Conservation (phyloP, 2,329 filamentous ascomycete genomes). For the Exophiala viscosa region DNA sequence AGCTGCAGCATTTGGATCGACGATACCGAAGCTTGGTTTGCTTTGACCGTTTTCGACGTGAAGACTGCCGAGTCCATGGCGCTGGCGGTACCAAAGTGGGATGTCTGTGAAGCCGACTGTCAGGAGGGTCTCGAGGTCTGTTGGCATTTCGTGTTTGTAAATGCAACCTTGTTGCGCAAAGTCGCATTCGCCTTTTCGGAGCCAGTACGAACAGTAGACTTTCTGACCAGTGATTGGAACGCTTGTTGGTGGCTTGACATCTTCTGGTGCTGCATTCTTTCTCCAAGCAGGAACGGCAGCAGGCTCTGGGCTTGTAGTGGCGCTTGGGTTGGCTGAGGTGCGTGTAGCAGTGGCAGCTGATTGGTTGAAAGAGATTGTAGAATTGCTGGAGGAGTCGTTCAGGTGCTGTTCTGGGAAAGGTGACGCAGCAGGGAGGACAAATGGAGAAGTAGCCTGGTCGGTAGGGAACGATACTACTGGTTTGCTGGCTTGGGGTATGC, state of each 20-base stretch:
- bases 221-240: conserved; percentile 53
- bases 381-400: background rate
- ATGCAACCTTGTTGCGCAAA: conserved; percentile 83
- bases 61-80: conserved; percentile 35
- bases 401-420: background rate
- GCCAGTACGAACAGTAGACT: conserved; percentile 85
- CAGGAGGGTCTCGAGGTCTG: conserved; percentile 61
- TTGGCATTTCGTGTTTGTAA: conserved; percentile 88
- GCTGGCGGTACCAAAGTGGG: conserved; percentile 57
- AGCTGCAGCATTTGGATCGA: conserved; percentile 4
- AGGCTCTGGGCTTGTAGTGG: background rate
- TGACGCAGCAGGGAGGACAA: background rate
- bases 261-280: background rate
- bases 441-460: background rate
- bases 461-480: background rate
- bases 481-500: background rate
- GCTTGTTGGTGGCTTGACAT: background rate
- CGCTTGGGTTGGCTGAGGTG: background rate
- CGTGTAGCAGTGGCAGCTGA: background rate
- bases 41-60: conserved; percentile 14
- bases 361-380: background rate
- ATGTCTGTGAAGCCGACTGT: conserved; percentile 62
- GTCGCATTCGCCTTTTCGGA: conserved; percentile 77
- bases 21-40: conserved; percentile 14
- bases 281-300: background rate